Conservation (phyloP, 2,329 filamentous ascomycete species). For the Periglandula ipomoeae region DNA sequence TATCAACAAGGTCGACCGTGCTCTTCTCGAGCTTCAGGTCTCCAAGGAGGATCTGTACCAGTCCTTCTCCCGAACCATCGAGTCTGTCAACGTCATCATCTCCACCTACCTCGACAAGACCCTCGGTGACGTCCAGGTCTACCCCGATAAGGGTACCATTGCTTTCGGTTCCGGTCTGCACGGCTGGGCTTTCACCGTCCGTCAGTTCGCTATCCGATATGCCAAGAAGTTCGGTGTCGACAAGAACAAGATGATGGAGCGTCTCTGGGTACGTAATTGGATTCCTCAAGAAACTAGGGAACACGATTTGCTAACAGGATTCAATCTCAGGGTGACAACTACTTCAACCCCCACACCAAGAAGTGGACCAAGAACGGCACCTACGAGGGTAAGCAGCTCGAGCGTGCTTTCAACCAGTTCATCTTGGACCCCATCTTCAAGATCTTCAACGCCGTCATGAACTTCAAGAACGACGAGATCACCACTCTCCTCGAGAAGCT, state of each 20-base stretch:
- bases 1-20: constrained; percentile 99
- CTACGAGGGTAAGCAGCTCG: constrained; percentile 77
- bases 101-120: constrained; percentile 96
- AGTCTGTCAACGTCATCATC: constrained; percentile 99
- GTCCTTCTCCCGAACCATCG: constrained; percentile 98
- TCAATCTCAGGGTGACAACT: constrained; percentile 70
- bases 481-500: constrained; percentile 81
- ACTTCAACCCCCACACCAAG: constrained; percentile 99
- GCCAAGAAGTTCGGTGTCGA: constrained; percentile 99
- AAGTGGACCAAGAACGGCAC: constrained; percentile 92
- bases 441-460: constrained; percentile 94
- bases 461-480: constrained; percentile 96
- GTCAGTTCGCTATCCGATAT: constrained; percentile 92
- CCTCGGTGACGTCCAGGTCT: constrained; percentile 97
- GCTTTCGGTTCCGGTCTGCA: constrained; percentile 99
- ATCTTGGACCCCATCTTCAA: constrained; percentile 99
- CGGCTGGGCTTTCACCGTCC: constrained; percentile 99
- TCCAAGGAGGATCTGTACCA: constrained; percentile 99
- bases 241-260: constrained; percentile 99
- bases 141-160: constrained; percentile 94
- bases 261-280: constrained; percentile 71
- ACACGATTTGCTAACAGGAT: constrained; percentile 16
- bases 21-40: constrained; percentile 97
- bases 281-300: too few species aligned
- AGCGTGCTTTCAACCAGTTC: constrained; percentile 99